Percentiles rank a stretch among this genome's conserved stretches.
Conservation (phyloP, 192 early-diverging fungal species). For the Coemansia umbellata region DNA sequence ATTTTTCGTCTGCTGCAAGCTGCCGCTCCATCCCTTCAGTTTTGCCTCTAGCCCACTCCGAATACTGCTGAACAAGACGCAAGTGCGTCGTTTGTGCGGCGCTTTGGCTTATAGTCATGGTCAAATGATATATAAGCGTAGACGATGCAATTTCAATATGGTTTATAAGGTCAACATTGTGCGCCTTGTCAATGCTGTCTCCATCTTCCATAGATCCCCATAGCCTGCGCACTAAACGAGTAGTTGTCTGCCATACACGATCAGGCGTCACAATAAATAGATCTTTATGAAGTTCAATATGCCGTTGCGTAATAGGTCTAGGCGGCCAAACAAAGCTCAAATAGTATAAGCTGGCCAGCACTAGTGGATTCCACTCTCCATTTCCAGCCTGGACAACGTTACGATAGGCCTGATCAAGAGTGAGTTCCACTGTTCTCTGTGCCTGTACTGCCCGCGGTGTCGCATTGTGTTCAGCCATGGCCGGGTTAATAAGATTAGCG, state of each 20-base stretch:
- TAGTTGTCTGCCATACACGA: conserved; percentile 29
- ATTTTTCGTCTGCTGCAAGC: conserved; percentile 17
- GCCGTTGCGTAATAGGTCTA: conserved; percentile 19
- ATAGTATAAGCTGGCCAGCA: conserved; percentile 25
- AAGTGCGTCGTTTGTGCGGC: conserved; percentile 9
- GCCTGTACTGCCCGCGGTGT: conserved; percentile 25
- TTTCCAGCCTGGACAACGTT: conserved; percentile 3
- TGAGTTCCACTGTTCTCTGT: conserved; percentile 13
- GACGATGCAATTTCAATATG: conserved; percentile 16
- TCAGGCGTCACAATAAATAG: conserved; percentile 36
- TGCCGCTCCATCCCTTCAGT: background rate
- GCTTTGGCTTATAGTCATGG: conserved; percentile 17
- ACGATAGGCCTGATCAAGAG: conserved; percentile 7
- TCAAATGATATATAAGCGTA: conserved; percentile 21
- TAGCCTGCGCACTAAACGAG: conserved; percentile 15
- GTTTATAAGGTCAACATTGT: conserved; percentile 9
- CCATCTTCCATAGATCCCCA: background rate
- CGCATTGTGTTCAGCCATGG: conserved; percentile 18
- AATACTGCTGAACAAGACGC: conserved; percentile 12
- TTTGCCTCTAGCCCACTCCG: conserved; percentile 12
- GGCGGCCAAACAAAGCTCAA: conserved; percentile 46
- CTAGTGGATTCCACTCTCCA: conserved; percentile 5
- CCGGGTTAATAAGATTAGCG: conserved; percentile 15
- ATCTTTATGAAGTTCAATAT: conserved; percentile 21
- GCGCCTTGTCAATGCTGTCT: background rate